Evolutionary conservation across 108 stramenopile species (phyloP).

Genomic region (Schizochytrium sp.): DNA sequence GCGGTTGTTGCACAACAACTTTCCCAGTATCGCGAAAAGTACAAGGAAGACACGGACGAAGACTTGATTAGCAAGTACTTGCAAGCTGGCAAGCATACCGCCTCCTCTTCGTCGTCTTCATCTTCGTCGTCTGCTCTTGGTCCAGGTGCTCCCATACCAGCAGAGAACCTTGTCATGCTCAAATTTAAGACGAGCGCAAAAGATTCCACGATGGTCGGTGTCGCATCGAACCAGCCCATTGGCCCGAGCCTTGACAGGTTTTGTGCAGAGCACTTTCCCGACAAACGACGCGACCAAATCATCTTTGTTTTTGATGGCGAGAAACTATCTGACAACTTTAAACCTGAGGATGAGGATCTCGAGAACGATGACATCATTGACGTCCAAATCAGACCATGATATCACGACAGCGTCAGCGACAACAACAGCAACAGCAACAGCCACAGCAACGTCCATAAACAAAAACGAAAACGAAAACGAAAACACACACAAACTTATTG

Average conservation of each 20-base stretch:
- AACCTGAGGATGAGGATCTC: conserved; percentile 1
- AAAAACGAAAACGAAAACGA: not conserved
- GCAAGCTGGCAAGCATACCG: not conserved
- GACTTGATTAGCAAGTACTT: not conserved
- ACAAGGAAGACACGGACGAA: not conserved
- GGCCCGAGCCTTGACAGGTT: not conserved
- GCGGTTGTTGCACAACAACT: not conserved
- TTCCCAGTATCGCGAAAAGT: not conserved
- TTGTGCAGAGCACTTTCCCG: not conserved
- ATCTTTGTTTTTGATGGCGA: not conserved
- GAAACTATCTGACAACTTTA: not conserved
- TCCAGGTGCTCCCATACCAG: not conserved
- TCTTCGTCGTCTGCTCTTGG: not conserved
- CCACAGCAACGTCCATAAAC: not conserved
- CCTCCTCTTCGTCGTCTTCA: not conserved
- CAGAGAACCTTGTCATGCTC: not conserved
- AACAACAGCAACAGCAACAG: not conserved
- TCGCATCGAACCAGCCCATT: not conserved
- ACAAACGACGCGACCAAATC: not conserved
- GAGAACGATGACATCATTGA: not conserved
- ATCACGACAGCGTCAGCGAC: not conserved
- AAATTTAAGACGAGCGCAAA: not conserved
- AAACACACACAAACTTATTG: not conserved
- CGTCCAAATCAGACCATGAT: not conserved
- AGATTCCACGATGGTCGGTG: not conserved